Conservation (phyloP, 2,329 filamentous ascomycete genomes). For the Calonectria honghensis region DNA sequence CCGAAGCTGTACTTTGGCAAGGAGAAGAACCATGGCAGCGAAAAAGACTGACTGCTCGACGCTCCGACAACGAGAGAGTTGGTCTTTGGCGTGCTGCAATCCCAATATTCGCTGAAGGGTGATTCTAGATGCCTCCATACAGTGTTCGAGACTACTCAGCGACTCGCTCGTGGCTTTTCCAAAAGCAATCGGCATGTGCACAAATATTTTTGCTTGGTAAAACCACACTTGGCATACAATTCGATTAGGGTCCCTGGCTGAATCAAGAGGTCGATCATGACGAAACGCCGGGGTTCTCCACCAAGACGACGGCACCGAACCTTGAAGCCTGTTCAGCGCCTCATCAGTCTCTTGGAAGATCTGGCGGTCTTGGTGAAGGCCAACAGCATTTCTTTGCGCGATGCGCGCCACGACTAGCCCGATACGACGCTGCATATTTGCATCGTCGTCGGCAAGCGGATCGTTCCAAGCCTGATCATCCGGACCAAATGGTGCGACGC, state of each 20-base stretch:
- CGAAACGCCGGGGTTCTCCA: conserved; percentile 38
- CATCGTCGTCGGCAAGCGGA: conserved; percentile 32
- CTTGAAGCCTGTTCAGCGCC: conserved; percentile 29
- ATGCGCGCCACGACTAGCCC: conserved; percentile 38
- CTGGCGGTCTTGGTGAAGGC: conserved; percentile 27
- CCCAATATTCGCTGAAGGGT: conserved; percentile 40
- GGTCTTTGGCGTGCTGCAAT: conserved; percentile 38
- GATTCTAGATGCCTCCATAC: conserved; percentile 40
- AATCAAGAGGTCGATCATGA: conserved; percentile 35
- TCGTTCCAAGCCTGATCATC: conserved; percentile 37
- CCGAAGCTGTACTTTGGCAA: conserved; percentile 35
- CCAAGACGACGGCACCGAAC: conserved; percentile 39
- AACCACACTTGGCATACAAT: conserved; percentile 44
- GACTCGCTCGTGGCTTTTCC: conserved; percentile 3
- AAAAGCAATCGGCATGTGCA: conserved; percentile 40
- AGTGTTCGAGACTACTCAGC: conserved; percentile 29
- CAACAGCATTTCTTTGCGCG: conserved; percentile 39
- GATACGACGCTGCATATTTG: conserved; percentile 39
- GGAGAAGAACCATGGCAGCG: conserved; percentile 33
- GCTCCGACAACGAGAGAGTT: conserved; percentile 36
- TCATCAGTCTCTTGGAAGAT: conserved; percentile 31
- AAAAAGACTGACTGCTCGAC: conserved; percentile 40
- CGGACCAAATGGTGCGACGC: conserved; percentile 37
- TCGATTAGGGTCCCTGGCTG: conserved; percentile 35
- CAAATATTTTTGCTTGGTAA: conserved; percentile 39